These are phyloP conservation scores for Fusarium bactridioides DNA, from an alignment of 2,329 filamentous ascomycete genomes.

Conservation along the genomic window DNA sequence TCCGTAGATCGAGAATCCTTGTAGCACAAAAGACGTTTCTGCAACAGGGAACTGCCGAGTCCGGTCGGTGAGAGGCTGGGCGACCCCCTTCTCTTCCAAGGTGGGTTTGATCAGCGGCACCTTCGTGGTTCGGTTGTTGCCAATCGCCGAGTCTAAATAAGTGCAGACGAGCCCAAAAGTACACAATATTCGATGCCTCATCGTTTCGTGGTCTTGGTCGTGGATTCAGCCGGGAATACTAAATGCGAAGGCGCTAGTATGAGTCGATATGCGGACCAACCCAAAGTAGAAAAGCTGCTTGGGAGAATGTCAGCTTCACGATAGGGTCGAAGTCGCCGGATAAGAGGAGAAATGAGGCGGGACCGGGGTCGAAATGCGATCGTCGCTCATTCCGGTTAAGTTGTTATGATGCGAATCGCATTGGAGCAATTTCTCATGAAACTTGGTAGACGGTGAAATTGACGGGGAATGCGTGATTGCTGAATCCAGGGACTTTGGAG, in stretches of 20 bases:
- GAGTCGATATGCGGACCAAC: conserved; percentile 14
- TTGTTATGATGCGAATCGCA: neutral
- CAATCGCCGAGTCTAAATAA: conserved; percentile 5
- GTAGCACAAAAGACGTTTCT: conserved; percentile 5
- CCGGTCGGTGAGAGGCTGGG: neutral
- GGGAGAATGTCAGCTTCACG: conserved; percentile 21
- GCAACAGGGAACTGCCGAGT: neutral
- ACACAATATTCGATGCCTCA: neutral
- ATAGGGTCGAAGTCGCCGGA: conserved; percentile 14
- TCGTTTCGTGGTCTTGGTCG: conserved; percentile 13
- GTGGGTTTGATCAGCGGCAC: neutral
- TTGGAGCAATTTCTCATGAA: conserved; percentile 29
- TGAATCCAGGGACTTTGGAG: conserved; percentile 38
- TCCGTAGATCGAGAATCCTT: neutral
- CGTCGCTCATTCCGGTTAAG: conserved; percentile 10
- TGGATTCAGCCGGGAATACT: conserved; percentile 11
- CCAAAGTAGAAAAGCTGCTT: conserved; percentile 25
- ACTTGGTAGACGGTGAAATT: conserved; percentile 49
- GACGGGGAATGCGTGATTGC: conserved; percentile 41
- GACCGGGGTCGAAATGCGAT: conserved; percentile 6
- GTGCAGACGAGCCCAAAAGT: neutral
- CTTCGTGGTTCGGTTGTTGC: neutral
- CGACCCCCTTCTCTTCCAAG: neutral
- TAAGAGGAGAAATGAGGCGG: conserved; percentile 24
- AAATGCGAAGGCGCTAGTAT: conserved; percentile 28